Evolutionary conservation across 129 eudicot species (phyloP), one percentile per base, ranked within the genome.

Genomic region (Gnaphalium uliginosum): DNA sequence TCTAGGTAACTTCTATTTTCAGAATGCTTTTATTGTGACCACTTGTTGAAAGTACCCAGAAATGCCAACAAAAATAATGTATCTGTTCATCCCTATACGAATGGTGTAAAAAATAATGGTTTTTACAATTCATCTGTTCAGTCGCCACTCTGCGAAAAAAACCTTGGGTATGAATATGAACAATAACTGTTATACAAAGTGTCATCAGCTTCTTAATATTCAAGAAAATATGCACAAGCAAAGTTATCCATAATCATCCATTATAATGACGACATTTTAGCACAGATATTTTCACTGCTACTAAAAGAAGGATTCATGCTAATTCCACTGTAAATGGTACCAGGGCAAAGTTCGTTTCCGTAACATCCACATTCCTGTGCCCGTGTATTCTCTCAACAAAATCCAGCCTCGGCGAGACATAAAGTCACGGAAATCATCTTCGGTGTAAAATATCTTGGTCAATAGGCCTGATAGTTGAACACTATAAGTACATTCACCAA

Each of bases 341-440:
- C 96, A n/a, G 92, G 93, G 58, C 90, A 86, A 64, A 91, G 97
- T 63, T 94, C 99, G 68, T n/a, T n/a, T 94, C 96, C 87, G 91
- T 76, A 50, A 74, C 71, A 69, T 86, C 93, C 26, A 86, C 43
- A 37, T 79, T 84, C 46, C 90, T 77, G 61, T 78, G 86, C 11
- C 94, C 86, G 7, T 87, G 63, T 80, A 75, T 83, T 89, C 96
- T 69, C 94, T 84, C 80, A 91, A 76, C 70, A 86, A 70, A 37
- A 87, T 86, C 94, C 93, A 91, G 29, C 94, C 94, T 71, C 94
- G 78, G 5, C 87, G 91, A 8, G 90, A 68, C 39, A 94, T 57
- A 71, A 91, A 91, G 50, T 95, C 95, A 59, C 88, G 92, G 32
- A 89, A 88, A 77, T 95, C 97, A 5, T 89, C 95, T 64, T 95